Percentiles rank a stretch among this genome's conserved stretches.
Conservation (phyloP, 805 yeast species). For the Peterozyma xylosa region DNA sequence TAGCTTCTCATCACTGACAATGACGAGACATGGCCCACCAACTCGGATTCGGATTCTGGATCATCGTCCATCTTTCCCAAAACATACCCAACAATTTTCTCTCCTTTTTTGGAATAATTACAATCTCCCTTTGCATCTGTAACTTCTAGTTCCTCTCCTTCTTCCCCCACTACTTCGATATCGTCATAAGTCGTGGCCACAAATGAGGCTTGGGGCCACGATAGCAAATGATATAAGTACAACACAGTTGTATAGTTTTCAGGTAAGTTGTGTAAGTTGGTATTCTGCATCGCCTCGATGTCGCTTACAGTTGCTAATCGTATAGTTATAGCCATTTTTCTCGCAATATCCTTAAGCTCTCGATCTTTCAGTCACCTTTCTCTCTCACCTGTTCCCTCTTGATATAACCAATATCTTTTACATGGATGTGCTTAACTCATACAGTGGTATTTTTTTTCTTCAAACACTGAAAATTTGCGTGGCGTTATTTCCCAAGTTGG, state of each 20-base stretch:
- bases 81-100: slow-evolving; percentile 91
- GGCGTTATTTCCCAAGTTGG: no score
- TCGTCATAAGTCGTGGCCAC: slow-evolving; percentile 82
- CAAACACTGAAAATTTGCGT: no score
- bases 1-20: slow-evolving; percentile 93
- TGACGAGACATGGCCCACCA: slow-evolving; percentile 92
- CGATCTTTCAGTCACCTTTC: no score
- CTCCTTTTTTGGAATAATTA: slow-evolving; percentile 53
- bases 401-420: no score
- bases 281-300: slow-evolving; percentile 92
- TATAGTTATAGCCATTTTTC: slow-evolving; percentile 71
- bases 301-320: slow-evolving; percentile 84
- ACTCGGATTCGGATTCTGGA: slow-evolving; percentile 61
- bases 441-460: no score
- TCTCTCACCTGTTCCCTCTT: no score
- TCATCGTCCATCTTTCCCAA: slow-evolving; percentile 96
- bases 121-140: slow-evolving; percentile 16
- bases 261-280: slow-evolving; percentile 85
- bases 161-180: slow-evolving; percentile 17
- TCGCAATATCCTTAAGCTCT: no score
- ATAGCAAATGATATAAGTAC: slow-evolving; percentile 85
- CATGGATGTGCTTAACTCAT: no score
- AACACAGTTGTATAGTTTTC: slow-evolving; percentile 91
- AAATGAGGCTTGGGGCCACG: slow-evolving; percentile 98
- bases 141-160: slow-evolving; percentile 12